These are phyloP conservation scores for Deinandra increscens DNA, from an alignment of 129 eudicot species.

Conservation along the genomic window DNA sequence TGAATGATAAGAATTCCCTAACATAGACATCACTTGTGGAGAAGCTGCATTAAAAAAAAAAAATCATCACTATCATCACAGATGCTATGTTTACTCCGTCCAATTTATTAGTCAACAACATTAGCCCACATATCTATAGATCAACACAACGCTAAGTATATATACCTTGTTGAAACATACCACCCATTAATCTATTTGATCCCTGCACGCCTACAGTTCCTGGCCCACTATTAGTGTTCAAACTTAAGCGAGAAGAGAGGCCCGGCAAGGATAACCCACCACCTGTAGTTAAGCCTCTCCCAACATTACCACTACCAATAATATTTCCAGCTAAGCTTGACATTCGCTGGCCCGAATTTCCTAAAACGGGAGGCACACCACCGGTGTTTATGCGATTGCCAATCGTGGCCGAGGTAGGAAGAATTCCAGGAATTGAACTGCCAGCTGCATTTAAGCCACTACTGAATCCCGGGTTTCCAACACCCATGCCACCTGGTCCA, in stretches of 20 bases:
- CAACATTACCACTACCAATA: constrained; percentile 72
- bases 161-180: constrained; percentile 95
- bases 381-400: constrained; percentile 62
- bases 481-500: constrained; percentile 51
- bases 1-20: constrained; percentile 83
- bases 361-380: constrained; percentile 70
- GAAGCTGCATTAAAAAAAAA: constrained; percentile 62
- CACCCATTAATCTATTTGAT: constrained; percentile 76
- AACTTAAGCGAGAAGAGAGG: constrained; percentile 74
- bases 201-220: constrained; percentile 78
- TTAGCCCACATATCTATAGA: not conserved
- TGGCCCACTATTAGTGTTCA: constrained; percentile 61
- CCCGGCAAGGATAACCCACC: constrained; percentile 84
- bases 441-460: constrained; percentile 69
- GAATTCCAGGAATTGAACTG: constrained; percentile 87
- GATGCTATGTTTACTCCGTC: not conserved
- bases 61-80: not conserved
- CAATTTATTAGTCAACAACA: not conserved
- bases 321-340: constrained; percentile 66
- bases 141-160: not conserved
- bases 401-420: constrained; percentile 73
- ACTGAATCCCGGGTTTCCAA: constrained; percentile 79
- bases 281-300: constrained; percentile 76
- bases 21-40: constrained; percentile 85
- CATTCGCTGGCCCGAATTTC: constrained; percentile 70